Percentiles rank a stretch among this genome's conserved stretches.
These are phyloP conservation scores for Euclidium syriacum DNA, from an alignment of 345 rosid genomes.

Conservation along the genomic window DNA sequence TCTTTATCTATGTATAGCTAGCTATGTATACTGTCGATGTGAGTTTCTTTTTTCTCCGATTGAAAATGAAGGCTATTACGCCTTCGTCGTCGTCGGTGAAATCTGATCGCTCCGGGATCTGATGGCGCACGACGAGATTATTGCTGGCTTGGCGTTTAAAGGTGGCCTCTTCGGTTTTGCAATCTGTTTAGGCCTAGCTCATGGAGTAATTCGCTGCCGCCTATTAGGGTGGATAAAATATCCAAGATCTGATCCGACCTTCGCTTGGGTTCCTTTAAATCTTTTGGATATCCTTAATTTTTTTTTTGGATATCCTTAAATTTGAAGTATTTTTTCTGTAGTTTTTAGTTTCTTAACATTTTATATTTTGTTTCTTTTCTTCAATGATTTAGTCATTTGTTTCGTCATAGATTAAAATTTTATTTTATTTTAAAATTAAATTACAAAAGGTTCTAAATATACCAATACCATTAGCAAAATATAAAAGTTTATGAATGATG, in stretches of 20 bases:
- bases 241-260: slow-evolving; percentile 20
- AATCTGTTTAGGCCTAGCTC: slow-evolving; percentile 3
- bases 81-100: slow-evolving; percentile 9
- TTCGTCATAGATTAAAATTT: no score
- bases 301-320: neutral
- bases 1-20: neutral
- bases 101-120: slow-evolving; percentile 18
- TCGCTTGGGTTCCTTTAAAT: neutral
- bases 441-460: no score
- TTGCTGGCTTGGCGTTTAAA: neutral
- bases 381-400: no score
- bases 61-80: neutral
- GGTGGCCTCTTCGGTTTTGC: neutral
- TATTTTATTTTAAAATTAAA: no score
- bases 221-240: neutral
- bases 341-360: no score
- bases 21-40: neutral
- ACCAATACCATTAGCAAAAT: no score
- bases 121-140: no score
- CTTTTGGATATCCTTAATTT: neutral
- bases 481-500: no score
- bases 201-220: neutral
- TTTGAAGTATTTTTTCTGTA: no score
- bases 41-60: neutral
- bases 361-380: no score